Evolutionary conservation across 345 rosid species (phyloP), one percentile per base, ranked within the genome.

Genomic region (Citrus glauca): DNA sequence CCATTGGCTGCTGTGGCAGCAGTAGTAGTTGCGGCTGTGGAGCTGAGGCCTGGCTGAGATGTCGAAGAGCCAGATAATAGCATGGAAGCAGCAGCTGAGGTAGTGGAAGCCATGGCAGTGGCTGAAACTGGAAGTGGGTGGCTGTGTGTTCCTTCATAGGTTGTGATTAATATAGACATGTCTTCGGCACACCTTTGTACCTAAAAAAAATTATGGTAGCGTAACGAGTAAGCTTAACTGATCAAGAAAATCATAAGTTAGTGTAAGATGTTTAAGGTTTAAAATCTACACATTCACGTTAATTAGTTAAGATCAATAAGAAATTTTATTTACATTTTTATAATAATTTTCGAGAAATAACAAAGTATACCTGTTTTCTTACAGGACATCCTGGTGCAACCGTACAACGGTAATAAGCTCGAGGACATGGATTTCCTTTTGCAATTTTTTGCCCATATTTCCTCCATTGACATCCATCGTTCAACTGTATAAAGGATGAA

Each of bases 391-490:
- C 89, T 40, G 93, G 82, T 64, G 93, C 88, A 77, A 93, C 88
- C 0, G 98, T 94, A 85, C 97, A 94, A 22, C 97, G 97, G 78
- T 91, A 94, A 62, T 94, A 94, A 37, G 97, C 98, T 78, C 97
- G 87, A 10, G 98, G 98, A 76, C 98, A 93, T 55, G 98, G 97
- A 63, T 93, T 94, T 65, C 95, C 97, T 86, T 94, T 94, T 0
- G 97, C 82, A 56, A 91, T 89, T 77, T 94, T 94, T 79, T 94
- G 97, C 37, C 98, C 98, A 77, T 94, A 94, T 89, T 94, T 94
- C 82, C 97, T 90, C 98, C 98, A 94, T 78, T 94, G 98, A 73
- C 98, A 93, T 48, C 98, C 98, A 86, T 94, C 98, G 42, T 88
- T 91, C 95, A 94, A 91, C 98, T 94, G 81, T 38, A 69, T 5